A percentile compares a stretch with the other conserved stretches of the same genome.
These are phyloP conservation scores for Phialocephala sp. DNA, from an alignment of 2,329 filamentous ascomycete species.

Conservation along the genomic window DNA sequence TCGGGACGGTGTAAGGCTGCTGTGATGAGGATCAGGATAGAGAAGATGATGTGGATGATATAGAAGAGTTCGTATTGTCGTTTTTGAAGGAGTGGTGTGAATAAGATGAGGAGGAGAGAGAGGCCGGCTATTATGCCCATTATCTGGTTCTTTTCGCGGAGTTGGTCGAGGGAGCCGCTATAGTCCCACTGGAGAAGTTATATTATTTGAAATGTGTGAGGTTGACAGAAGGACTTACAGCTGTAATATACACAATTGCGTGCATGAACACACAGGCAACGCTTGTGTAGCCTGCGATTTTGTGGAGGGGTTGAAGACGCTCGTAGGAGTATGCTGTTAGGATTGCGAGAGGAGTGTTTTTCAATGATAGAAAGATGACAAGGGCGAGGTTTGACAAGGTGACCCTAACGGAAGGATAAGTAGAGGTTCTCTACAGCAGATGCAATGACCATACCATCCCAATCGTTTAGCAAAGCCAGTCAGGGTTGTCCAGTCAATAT, in stretches of 20 bases:
- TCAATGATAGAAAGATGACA: conserved; percentile 58
- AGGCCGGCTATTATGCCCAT: conserved; percentile 56
- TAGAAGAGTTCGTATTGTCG: conserved; percentile 62
- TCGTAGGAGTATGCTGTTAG: conserved; percentile 61
- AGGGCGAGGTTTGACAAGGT: conserved; percentile 53
- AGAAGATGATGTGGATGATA: conserved; percentile 56
- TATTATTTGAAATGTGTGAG: neutral
- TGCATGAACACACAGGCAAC: conserved; percentile 55
- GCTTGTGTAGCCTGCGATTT: conserved; percentile 55
- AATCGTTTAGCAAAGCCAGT: conserved; percentile 18
- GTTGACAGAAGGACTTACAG: neutral
- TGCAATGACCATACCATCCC: conserved; percentile 29
- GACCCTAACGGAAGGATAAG: conserved; percentile 48
- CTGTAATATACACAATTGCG: conserved; percentile 7
- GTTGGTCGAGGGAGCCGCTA: conserved; percentile 21
- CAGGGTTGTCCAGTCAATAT: conserved; percentile 27
- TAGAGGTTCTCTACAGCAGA: conserved; percentile 31
- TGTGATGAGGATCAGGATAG: conserved; percentile 53
- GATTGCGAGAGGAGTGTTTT: conserved; percentile 60
- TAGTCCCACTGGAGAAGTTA: neutral
- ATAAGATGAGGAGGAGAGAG: conserved; percentile 49
- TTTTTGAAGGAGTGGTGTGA: conserved; percentile 50
- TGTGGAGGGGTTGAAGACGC: conserved; percentile 61
- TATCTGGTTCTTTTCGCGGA: conserved; percentile 49
- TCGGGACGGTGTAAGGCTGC: conserved; percentile 58